Evolutionary conservation across 176 grass and related monocot genomes (phyloP).

Genomic region (Phragmites australis): DNA sequence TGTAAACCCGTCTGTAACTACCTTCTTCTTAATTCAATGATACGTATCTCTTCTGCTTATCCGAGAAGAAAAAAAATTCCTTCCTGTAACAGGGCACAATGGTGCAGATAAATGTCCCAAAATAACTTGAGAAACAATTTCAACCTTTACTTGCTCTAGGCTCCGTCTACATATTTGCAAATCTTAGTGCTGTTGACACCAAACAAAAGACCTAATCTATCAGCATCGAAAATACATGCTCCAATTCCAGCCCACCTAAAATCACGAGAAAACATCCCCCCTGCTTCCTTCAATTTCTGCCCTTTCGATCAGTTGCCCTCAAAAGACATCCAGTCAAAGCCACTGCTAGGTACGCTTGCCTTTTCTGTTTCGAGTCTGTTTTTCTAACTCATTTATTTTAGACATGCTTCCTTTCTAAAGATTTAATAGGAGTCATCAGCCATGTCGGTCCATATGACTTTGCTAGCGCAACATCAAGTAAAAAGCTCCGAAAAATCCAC

Average conservation of each 20-base stretch:
- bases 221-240: not conserved
- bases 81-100: not conserved
- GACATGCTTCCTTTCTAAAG: not conserved
- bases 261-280: not conserved
- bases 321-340: not conserved
- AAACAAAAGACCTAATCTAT: not conserved
- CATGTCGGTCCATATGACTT: not conserved
- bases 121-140: not conserved
- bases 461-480: not conserved
- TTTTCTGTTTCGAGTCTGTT: no score
- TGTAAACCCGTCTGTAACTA: no score
- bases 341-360: slow-evolving; percentile 20
- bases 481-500: not conserved
- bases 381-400: not conserved
- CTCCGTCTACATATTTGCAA: not conserved
- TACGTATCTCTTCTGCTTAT: no score
- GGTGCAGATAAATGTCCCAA: not conserved
- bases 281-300: not conserved
- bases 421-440: not conserved
- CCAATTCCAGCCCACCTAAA: not conserved
- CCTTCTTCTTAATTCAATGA: no score
- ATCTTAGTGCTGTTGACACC: not conserved
- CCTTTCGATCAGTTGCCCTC: not conserved
- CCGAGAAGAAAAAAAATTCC: no score
- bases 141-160: not conserved